These are phyloP conservation scores for Camillea tinctor DNA, from an alignment of 2,329 filamentous ascomycete species.

Conservation along the genomic window DNA sequence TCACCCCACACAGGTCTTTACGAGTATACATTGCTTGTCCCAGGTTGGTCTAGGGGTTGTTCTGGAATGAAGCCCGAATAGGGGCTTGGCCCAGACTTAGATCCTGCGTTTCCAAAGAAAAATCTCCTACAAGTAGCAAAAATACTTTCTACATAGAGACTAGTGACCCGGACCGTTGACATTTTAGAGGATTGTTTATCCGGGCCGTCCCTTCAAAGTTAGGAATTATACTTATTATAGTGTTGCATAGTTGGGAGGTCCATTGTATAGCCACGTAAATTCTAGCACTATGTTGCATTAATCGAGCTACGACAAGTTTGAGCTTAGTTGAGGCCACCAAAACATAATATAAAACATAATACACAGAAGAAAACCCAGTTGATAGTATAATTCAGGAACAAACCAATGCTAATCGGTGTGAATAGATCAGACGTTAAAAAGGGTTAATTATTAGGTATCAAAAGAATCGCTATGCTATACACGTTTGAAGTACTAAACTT, in stretches of 20 bases:
- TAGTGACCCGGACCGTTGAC: no score
- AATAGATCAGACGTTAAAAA: not conserved
- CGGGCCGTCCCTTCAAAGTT: not conserved
- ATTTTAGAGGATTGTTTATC: not conserved
- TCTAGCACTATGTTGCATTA: no score
- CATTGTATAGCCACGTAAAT: not conserved
- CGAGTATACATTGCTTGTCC: not conserved
- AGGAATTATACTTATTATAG: not conserved
- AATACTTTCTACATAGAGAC: no score
- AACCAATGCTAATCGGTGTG: not conserved
- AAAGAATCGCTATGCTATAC: not conserved
- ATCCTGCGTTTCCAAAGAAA: no score
- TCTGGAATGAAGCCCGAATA: not conserved
- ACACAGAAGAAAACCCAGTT: no score
- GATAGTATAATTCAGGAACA: no score
- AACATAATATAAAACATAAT: no score
- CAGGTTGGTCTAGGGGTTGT: not conserved
- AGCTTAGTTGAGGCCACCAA: no score
- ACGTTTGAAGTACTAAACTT: not conserved
- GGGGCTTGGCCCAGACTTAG: not conserved
- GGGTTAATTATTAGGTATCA: not conserved
- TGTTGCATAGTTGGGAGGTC: not conserved
- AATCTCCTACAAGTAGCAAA: no score
- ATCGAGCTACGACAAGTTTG: no score
- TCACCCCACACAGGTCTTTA: not conserved